Base-by-base conservation (phyloP, 176 grass and related monocot species). In the Avena atlantica region DNA sequence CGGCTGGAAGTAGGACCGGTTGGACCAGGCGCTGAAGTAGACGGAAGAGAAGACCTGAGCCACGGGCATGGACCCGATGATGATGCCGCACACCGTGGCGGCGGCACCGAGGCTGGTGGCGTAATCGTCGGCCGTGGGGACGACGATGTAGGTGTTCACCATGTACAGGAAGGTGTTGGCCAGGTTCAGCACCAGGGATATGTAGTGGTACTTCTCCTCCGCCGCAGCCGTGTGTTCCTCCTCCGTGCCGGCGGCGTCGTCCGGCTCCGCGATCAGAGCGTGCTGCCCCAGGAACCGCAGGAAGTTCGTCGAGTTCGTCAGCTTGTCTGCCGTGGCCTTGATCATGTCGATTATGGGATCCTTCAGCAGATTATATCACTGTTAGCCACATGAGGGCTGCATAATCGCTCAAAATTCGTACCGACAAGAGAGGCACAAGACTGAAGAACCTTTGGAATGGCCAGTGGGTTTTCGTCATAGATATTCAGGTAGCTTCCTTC, bases 111-210 rank as follows among this genome's bases (percentile, higher is more conserved):
- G 74, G 74, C 74, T 76, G 49, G 74, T 76, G 48, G 74, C 74
- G 74, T 76, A 76, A 24, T 76, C 74, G 49, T 76, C 74, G 14
- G 74, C 74, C 6, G 74, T 76, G 3, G 74, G 74, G 74, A 76
- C 74, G 74, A 76, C 49, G 48, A 76, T 76, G 49, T 76, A 76
- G 8, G 74, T 76, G 74, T 76, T 76, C 49, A 76, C 74, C 74
- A 76, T 76, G 74, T 76, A 76, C 14, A 76, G 74, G 74, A 76
- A 76, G 24, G 74, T 76, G 74, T 76, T 76, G 74, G 24, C 74
- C 24, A 76, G 49, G 74, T 76, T 76, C 23, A 76, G 74, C 14
- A 31, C 74, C 47, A 76, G 74, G 74, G 74, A 76, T 16, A 76
- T 55, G 49, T 29, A 76, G 49, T 76, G 49, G 49, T 76, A 76